Evolutionary conservation across 805 yeast genomes (phyloP).

Genomic region (Sungouiella blattae): DNA sequence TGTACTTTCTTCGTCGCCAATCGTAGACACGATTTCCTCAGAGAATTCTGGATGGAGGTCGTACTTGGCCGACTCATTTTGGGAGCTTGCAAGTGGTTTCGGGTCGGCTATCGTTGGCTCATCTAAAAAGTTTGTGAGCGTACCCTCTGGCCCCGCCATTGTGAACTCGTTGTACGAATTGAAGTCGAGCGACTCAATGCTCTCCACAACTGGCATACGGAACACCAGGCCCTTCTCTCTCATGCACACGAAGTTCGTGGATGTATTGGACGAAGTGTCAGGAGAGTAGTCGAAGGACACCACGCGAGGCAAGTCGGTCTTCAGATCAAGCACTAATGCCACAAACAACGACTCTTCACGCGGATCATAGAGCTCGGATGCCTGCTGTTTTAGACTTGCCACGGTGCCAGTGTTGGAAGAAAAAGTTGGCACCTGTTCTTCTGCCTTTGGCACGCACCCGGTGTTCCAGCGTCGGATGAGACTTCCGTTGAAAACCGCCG

Average conservation of each 20-base stretch:
- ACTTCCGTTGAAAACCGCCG: constrained; percentile 77
- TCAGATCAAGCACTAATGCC: constrained; percentile 68
- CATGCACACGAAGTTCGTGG: constrained; percentile 76
- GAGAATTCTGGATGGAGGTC: constrained; percentile 10
- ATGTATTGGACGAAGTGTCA: constrained; percentile 43
- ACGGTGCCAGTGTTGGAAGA: constrained; percentile 6
- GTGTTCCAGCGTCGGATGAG: constrained; percentile 77
- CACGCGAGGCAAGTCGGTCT: constrained; percentile 76
- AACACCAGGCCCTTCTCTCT: constrained; percentile 87
- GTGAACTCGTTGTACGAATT: constrained; percentile 67
- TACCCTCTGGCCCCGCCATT: constrained; percentile 56
- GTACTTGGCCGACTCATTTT: not conserved
- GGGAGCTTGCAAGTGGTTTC: not conserved
- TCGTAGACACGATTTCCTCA: constrained; percentile 25
- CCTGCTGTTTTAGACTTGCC: constrained; percentile 31
- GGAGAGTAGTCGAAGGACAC: constrained; percentile 83
- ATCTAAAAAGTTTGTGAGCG: constrained; percentile 41
- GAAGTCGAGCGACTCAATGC: constrained; percentile 59
- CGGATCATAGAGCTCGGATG: constrained; percentile 34
- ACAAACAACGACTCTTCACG: constrained; percentile 64
- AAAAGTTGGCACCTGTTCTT: constrained; percentile 9
- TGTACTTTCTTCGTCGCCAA: constrained; percentile 28
- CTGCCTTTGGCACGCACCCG: constrained; percentile 47
- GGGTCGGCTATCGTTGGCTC: constrained; percentile 14
- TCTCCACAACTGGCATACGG: constrained; percentile 69